Evolutionary conservation across 2,329 filamentous ascomycete species (phyloP).

Genomic region (Curvularia lunata): DNA sequence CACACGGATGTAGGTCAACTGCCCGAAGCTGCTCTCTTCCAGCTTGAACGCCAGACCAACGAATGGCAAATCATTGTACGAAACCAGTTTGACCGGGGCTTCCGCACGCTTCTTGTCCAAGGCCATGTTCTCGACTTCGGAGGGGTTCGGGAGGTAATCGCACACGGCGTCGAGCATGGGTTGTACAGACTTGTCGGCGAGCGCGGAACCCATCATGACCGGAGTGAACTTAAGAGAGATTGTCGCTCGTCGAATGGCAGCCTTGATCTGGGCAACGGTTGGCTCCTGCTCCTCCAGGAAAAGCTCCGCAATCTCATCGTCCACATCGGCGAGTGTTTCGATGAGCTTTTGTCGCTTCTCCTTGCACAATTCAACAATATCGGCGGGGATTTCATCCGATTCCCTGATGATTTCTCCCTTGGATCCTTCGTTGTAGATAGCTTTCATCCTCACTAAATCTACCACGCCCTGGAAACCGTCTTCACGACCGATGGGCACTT

Average conservation of each 20-base stretch:
- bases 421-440: conserved; percentile 88
- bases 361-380: conserved; percentile 74
- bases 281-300: conserved; percentile 89
- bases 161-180: conserved; percentile 96
- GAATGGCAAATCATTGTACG: conserved; percentile 92
- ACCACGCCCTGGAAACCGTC: conserved; percentile 92
- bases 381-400: conserved; percentile 81
- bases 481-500: conserved; percentile 92
- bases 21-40: conserved; percentile 97
- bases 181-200: conserved; percentile 94
- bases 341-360: conserved; percentile 87
- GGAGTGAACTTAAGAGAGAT: conserved; percentile 88
- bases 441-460: conserved; percentile 89
- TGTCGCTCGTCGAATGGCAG: conserved; percentile 89
- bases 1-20: conserved; percentile 97
- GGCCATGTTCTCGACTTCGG: conserved; percentile 86
- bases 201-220: conserved; percentile 93
- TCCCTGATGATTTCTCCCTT: conserved; percentile 77
- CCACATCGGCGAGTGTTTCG: conserved; percentile 94
- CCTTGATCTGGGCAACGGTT: conserved; percentile 82
- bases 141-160: conserved; percentile 92
- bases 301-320: conserved; percentile 95
- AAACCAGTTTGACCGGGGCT: conserved; percentile 81
- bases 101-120: conserved; percentile 83
- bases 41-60: conserved; percentile 98